Evolutionary conservation across 208 protist genomes (phyloP).

Genomic region (Acanthamoeba healyi): DNA sequence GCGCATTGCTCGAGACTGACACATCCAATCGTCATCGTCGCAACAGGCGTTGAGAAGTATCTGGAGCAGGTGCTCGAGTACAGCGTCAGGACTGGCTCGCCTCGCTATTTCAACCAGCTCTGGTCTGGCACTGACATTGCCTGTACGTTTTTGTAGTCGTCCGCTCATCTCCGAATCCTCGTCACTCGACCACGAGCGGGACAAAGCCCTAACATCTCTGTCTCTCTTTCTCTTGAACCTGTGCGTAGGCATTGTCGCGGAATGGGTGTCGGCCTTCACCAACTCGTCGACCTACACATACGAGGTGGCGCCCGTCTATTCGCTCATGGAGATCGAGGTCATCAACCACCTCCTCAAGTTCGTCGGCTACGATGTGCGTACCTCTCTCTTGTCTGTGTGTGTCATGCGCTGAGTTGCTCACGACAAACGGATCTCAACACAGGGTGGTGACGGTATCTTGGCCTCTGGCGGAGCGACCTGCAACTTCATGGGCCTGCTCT

Average conservation of each 20-base stretch:
- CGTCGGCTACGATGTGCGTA: constrained; percentile 11
- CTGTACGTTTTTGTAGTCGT: neutral
- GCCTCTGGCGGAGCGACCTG: constrained; percentile 82
- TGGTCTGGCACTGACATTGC: constrained; percentile 79
- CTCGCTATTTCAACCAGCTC: constrained; percentile 83
- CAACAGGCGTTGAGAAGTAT: constrained; percentile 44
- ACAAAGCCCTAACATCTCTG: no score
- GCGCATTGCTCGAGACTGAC: neutral
- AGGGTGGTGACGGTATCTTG: constrained; percentile 84
- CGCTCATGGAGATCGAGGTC: constrained; percentile 73
- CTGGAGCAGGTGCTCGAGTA: constrained; percentile 69
- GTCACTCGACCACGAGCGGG: no score
- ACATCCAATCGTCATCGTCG: no score
- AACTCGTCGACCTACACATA: constrained; percentile 88
- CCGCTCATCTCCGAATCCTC: no score
- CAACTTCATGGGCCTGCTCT: constrained; percentile 85
- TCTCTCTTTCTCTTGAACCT: neutral
- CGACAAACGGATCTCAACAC: no score
- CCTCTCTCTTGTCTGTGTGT: neutral
- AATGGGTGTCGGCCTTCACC: constrained; percentile 82
- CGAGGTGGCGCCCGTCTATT: constrained; percentile 87
- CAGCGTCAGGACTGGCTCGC: constrained; percentile 77
- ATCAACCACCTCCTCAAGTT: constrained; percentile 66
- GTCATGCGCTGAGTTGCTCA: neutral
- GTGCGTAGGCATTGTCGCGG: constrained; percentile 51